Evolutionary conservation across 1,284 basidiomycete genomes (phyloP), one percentile per base, ranked within the genome.

Genomic region (Paramarasmius palmivorus): DNA sequence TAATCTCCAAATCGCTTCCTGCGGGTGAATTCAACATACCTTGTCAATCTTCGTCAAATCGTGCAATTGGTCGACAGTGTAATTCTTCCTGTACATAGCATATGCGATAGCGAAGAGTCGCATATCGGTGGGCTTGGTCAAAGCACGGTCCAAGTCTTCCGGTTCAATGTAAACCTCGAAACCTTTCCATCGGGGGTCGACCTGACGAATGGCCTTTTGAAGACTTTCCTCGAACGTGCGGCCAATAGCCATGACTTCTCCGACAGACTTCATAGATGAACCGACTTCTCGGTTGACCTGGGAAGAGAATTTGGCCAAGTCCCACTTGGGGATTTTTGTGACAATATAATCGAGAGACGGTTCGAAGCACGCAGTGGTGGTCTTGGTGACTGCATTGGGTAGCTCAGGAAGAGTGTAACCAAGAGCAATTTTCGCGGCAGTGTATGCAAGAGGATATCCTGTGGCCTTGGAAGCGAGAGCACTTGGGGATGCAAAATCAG

Each of bases 321-420:
- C 97, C 95, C 97, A 99, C 74, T 98, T 98, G 62, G 97, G 97
- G 63, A 99, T 99, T 78, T 99, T 99, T 55, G 95, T 98, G 59
- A 99, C 96, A 67, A 99, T 97, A 75, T 99, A 99, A 74, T 99
- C 97, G 49, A 99, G 81, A 12, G 95, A 95, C n/a, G 97, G 96
- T 70, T 99, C 97, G 73, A 99, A 99, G 74, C 97, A 99, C 1
- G 97, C 97, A 6, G 96, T 99, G 4, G 97, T 99, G 14, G 94
- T 96, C 78, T 99, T 99, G 52, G 97, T 99, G 56, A 99, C 97
- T 29, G 96, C 95, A 73, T 99, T 99, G 25, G 96, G 96, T 34
- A 98, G 81, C 78, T 99, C 96, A 14, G 96, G 96, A 32, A 99
- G 88, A 17, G 97, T 98, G 73, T 98, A 87, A 49, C 97, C 97